phyloP scores from a whole-genome alignment of 1,284 basidiomycete genomes.

The Afroboletus lepidellus region DNA sequence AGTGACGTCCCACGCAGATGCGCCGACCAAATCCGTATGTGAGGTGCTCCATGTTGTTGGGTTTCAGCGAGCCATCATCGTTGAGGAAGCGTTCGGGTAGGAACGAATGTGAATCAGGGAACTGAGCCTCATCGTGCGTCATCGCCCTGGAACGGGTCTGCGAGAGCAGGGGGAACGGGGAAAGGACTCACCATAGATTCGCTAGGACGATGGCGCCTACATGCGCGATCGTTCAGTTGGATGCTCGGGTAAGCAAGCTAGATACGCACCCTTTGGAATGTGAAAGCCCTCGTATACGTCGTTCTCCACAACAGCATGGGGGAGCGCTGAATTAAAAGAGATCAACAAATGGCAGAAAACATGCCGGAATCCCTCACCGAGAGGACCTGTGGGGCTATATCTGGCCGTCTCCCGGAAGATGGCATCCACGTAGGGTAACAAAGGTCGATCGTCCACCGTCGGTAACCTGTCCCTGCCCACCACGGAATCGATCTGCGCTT shows the following conservation, averaged over 20 bases:
- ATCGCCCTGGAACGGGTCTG: not conserved
- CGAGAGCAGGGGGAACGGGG: not conserved
- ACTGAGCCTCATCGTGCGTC: not conserved
- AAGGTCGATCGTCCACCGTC: constrained; percentile 26
- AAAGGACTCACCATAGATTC: constrained; percentile 1
- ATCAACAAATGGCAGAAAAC: too few relatives aligned
- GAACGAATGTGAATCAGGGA: not conserved
- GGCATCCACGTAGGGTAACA: constrained; percentile 33
- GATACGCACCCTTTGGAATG: not conserved
- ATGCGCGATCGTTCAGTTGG: not conserved
- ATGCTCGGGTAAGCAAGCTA: not conserved
- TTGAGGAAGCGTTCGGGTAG: not conserved
- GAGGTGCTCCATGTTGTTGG: not conserved
- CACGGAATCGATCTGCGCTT: constrained; percentile 28
- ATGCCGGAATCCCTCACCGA: not conserved
- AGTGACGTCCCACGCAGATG: not conserved
- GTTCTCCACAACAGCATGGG: not conserved
- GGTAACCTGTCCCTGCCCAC: constrained; percentile 25
- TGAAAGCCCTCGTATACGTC: not conserved
- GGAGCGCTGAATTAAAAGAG: not conserved
- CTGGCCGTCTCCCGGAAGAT: constrained; percentile 27
- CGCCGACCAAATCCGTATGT: constrained; percentile 13
- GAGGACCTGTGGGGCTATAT: not conserved
- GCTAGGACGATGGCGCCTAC: constrained; percentile 5
- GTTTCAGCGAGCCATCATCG: not conserved